phyloP scores from a whole-genome alignment of 176 grass and related monocot species.

The Rhynchospora pubera region DNA sequence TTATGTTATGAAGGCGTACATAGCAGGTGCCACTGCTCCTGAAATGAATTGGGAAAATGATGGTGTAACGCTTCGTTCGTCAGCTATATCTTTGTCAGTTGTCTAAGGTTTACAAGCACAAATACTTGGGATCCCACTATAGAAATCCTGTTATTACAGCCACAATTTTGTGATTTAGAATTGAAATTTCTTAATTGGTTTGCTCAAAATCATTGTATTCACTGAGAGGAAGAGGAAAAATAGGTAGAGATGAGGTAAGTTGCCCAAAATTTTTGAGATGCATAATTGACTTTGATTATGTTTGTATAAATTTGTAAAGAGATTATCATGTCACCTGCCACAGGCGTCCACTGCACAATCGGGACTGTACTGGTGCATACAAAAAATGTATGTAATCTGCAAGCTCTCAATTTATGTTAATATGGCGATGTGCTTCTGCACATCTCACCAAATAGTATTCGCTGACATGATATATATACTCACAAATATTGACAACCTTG shows the following conservation, averaged over 20 bases:
- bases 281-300: background rate
- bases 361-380: too few relatives aligned
- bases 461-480: too few relatives aligned
- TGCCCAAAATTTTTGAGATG: background rate
- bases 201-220: background rate
- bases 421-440: too few relatives aligned
- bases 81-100: constrained; percentile 70
- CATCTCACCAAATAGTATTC: too few relatives aligned
- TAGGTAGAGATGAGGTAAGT: background rate
- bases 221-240: background rate
- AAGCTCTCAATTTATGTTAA: too few relatives aligned
- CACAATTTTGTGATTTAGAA: background rate
- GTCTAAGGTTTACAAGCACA: constrained; percentile 22
- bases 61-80: constrained; percentile 66
- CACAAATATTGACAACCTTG: too few relatives aligned
- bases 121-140: background rate
- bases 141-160: background rate
- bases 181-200: background rate
- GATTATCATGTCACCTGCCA: background rate
- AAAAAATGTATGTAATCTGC: too few relatives aligned
- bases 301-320: constrained; percentile 11
- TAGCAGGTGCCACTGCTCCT: constrained; percentile 70
- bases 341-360: background rate
- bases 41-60: constrained; percentile 73
- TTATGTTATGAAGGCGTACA: constrained; percentile 49